Evolutionary conservation across 1,139 yeast species (phyloP).

Genomic region (Pichia sp.): DNA sequence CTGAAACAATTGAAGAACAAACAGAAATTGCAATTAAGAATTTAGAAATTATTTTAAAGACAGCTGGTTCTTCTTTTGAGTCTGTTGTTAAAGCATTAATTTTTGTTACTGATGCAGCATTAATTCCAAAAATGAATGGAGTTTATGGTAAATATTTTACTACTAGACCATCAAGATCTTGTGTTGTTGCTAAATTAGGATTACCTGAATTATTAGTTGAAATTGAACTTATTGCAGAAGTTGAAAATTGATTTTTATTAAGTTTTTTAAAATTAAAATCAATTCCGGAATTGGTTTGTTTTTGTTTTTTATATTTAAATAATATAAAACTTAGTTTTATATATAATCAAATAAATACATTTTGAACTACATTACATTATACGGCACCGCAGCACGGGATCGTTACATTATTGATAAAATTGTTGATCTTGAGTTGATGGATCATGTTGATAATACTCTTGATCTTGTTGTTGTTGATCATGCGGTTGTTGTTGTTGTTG

Average conservation of each 20-base stretch:
- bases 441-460: slow-evolving; percentile 1
- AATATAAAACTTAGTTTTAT: too few species aligned
- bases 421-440: too few species aligned
- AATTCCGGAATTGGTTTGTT: too few species aligned
- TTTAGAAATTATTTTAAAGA: slow-evolving; percentile 39
- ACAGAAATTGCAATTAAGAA: slow-evolving; percentile 40
- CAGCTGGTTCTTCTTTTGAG: slow-evolving; percentile 34
- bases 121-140: slow-evolving; percentile 33
- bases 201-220: slow-evolving; percentile 31
- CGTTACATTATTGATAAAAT: too few species aligned
- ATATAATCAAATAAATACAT: too few species aligned
- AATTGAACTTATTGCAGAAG: slow-evolving; percentile 33
- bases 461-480: slow-evolving; percentile 12
- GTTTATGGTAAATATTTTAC: slow-evolving; percentile 35
- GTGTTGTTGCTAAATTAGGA: slow-evolving; percentile 34
- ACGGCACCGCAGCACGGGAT: too few species aligned
- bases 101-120: slow-evolving; percentile 35
- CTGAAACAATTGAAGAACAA: slow-evolving; percentile 39
- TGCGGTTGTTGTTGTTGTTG: slow-evolving; percentile 8
- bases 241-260: slow-evolving; percentile 5
- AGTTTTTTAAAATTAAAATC: too few species aligned
- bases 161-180: slow-evolving; percentile 38
- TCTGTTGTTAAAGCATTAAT: slow-evolving; percentile 37
- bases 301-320: too few species aligned
- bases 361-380: too few species aligned